Conservation (phyloP, 768 basidiomycete genomes). For the Xanthoconium stramineum region DNA sequence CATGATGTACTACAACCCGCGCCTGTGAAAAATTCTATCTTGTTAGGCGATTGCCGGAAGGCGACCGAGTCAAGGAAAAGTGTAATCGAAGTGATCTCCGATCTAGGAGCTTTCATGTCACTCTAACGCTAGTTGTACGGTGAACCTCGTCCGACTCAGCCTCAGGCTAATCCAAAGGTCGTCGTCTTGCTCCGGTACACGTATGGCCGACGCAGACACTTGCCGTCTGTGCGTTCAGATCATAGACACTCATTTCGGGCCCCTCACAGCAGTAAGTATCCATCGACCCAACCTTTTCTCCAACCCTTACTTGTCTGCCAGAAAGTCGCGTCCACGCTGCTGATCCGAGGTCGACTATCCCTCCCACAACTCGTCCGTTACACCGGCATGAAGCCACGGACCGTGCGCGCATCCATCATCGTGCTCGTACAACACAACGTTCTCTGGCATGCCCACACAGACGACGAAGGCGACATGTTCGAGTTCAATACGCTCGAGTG, state of each 20-base stretch:
- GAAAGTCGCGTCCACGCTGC: slow-evolving; percentile 70
- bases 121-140: not conserved
- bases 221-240: slow-evolving; percentile 60
- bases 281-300: not conserved
- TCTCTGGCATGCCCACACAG: slow-evolving; percentile 76
- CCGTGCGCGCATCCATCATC: slow-evolving; percentile 66
- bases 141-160: not conserved
- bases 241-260: slow-evolving; percentile 62
- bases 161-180: not conserved
- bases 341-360: slow-evolving; percentile 83
- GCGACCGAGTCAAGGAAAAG: not conserved
- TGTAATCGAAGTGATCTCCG: not conserved
- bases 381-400: slow-evolving; percentile 63
- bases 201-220: slow-evolving; percentile 66
- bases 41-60: slow-evolving; percentile 2
- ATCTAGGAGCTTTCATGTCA: slow-evolving; percentile 12
- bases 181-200: not conserved
- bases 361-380: slow-evolving; percentile 65
- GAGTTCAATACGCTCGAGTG: slow-evolving; percentile 86
- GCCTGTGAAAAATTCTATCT: not conserved
- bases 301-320: slow-evolving; percentile 29
- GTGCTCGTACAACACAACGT: slow-evolving; percentile 90
- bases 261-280: slow-evolving; percentile 56
- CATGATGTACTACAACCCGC: not conserved
- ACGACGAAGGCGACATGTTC: slow-evolving; percentile 70